Conservation (phyloP, 2,329 filamentous ascomycete genomes). For the Trichoderma lentiforme region DNA sequence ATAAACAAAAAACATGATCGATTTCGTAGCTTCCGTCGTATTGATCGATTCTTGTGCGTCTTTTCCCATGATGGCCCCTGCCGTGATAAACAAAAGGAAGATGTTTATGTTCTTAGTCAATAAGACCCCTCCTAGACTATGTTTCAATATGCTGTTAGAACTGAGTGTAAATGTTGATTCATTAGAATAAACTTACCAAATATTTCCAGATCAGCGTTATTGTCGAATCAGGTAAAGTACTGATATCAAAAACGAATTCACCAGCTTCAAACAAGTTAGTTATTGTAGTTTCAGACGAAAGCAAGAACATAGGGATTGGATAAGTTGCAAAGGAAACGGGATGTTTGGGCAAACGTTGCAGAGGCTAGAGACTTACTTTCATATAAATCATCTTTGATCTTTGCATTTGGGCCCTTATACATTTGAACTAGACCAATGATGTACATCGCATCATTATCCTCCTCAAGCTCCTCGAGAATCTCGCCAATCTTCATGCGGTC, state of each 20-base stretch:
- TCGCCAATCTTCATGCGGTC: neutral
- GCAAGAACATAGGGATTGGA: neutral
- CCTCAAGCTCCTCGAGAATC: neutral
- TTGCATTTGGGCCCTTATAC: neutral
- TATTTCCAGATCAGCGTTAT: neutral
- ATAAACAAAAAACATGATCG: neutral
- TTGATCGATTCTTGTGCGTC: neutral
- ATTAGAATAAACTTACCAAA: neutral
- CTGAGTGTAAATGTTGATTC: neutral
- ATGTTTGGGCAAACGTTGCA: neutral
- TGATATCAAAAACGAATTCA: neutral
- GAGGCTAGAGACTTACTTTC: neutral
- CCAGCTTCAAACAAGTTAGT: neutral
- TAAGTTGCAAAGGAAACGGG: neutral
- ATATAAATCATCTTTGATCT: neutral
- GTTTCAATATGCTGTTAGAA: neutral
- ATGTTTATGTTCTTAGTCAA: neutral
- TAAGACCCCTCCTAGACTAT: neutral
- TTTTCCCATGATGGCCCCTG: neutral
- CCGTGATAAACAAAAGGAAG: neutral
- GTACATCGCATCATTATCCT: neutral
- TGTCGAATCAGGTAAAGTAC: neutral
- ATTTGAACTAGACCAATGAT: neutral
- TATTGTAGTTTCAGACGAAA: neutral
- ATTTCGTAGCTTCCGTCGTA: neutral